Conservation (phyloP, 805 yeast genomes). For the Candida parachauliodes region DNA sequence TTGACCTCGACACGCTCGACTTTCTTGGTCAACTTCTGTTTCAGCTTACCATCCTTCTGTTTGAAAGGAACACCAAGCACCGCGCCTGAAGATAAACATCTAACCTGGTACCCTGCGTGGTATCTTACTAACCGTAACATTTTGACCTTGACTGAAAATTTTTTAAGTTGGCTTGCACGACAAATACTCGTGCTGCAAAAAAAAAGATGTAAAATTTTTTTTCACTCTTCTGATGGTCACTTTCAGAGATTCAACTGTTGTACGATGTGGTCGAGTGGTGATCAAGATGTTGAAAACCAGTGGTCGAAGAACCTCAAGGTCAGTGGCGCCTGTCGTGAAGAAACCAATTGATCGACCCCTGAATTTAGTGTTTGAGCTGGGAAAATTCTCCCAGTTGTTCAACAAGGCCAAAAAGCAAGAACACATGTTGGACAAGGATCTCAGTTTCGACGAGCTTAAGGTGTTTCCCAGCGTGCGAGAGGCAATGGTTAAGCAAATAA, state of each 20-base stretch:
- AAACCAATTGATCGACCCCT: too few species aligned
- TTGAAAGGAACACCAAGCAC: slow-evolving; percentile 11
- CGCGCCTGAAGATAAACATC: background rate
- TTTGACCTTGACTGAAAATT: background rate
- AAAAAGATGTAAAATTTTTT: background rate
- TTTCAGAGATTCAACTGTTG: background rate
- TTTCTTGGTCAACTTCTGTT: slow-evolving; percentile 15
- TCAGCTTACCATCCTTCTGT: slow-evolving; percentile 21
- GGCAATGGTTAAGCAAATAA: slow-evolving; percentile 54
- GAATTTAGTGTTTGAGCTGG: slow-evolving; percentile 16
- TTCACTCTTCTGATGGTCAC: background rate
- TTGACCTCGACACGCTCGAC: background rate
- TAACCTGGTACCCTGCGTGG: too few species aligned
- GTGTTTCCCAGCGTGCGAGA: slow-evolving; percentile 64
- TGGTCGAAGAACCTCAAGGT: too few species aligned
- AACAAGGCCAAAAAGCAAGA: slow-evolving; percentile 29
- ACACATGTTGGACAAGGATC: slow-evolving; percentile 31
- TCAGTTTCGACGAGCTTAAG: slow-evolving; percentile 65
- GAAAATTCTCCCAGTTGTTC: slow-evolving; percentile 46
- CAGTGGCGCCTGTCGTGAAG: too few species aligned
- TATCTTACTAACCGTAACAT: slow-evolving; percentile 1
- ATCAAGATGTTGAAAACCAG: background rate
- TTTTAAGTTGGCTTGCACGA: background rate
- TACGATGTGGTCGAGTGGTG: slow-evolving; percentile 1
- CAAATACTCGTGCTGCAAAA: background rate